Conservation (phyloP, 83 land plant species). For the Picea mariana region DNA sequence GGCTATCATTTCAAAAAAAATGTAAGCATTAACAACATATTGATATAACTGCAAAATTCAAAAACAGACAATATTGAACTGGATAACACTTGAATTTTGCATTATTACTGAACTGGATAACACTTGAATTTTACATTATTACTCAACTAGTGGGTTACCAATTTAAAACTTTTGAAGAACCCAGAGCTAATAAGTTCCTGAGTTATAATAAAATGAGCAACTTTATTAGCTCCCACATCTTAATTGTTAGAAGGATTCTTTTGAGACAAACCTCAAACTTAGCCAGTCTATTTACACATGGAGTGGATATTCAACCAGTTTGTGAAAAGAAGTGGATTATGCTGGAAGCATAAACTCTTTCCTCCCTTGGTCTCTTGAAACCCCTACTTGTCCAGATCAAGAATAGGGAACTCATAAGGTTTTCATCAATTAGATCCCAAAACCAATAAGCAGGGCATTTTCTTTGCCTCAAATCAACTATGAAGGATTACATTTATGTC, state of each 20-base stretch:
- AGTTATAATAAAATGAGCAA: neutral
- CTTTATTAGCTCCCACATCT: neutral
- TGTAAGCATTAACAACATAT: neutral
- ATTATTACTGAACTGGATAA: neutral
- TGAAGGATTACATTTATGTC: too few species aligned
- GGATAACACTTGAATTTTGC: neutral
- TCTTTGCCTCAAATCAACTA: too few species aligned
- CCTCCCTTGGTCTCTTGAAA: neutral
- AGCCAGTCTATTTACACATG: neutral
- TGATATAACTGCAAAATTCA: neutral
- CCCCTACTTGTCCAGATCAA: neutral
- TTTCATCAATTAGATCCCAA: too few species aligned
- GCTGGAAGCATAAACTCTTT: too few species aligned
- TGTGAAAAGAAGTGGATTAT: too few species aligned
- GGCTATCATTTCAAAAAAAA: conserved; percentile 29
- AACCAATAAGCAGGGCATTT: too few species aligned
- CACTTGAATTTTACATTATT: neutral
- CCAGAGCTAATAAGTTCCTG: neutral
- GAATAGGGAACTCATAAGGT: neutral
- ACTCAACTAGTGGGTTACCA: neutral
- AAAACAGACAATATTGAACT: neutral
- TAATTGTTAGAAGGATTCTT: neutral
- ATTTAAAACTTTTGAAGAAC: neutral
- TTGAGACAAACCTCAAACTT: neutral
- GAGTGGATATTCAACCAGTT: too few species aligned